A percentile compares a stretch with the other conserved stretches of the same genome.
Conservation (phyloP, 805 yeast species). For the Wickerhamiella hasegawae region DNA sequence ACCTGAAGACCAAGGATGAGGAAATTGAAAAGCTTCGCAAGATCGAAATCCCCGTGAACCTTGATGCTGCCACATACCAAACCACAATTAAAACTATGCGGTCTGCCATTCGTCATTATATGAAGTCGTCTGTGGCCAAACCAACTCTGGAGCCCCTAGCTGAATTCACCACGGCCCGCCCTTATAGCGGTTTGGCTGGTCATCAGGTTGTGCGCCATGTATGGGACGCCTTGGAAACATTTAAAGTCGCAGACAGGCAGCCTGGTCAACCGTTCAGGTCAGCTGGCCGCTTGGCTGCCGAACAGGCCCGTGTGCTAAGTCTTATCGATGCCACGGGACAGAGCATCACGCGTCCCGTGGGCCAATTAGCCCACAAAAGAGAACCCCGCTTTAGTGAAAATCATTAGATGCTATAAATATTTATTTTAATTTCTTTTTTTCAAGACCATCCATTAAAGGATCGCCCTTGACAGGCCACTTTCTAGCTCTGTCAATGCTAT, state of each 20-base stretch:
- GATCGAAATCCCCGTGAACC: slow-evolving; percentile 2
- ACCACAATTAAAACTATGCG: slow-evolving; percentile 1
- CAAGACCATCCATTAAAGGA: too few species aligned
- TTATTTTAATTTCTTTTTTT: too few species aligned
- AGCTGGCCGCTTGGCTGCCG: neutral
- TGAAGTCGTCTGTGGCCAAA: too few species aligned
- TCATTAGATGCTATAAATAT: too few species aligned
- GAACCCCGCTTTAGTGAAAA: too few species aligned
- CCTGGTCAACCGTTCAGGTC: too few species aligned
- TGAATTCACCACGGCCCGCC: neutral
- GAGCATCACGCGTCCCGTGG: neutral
- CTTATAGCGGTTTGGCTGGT: slow-evolving; percentile 1
- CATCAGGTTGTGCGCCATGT: neutral
- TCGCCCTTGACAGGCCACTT: slow-evolving; percentile 54
- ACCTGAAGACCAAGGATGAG: neutral
- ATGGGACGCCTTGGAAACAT: slow-evolving; percentile 3
- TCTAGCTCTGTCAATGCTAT: slow-evolving; percentile 51
- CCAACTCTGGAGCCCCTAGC: neutral
- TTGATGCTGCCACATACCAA: slow-evolving; percentile 2
- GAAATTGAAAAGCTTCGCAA: slow-evolving; percentile 1
- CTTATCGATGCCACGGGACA: slow-evolving; percentile 1
- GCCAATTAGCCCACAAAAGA: neutral
- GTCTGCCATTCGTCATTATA: too few species aligned
- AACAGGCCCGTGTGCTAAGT: slow-evolving; percentile 2
- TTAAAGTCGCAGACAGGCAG: slow-evolving; percentile 1